Evolutionary conservation across 176 grass and related monocot genomes (phyloP), one percentile per base, ranked within the genome.

Genomic region (Aegilops bicornis): DNA sequence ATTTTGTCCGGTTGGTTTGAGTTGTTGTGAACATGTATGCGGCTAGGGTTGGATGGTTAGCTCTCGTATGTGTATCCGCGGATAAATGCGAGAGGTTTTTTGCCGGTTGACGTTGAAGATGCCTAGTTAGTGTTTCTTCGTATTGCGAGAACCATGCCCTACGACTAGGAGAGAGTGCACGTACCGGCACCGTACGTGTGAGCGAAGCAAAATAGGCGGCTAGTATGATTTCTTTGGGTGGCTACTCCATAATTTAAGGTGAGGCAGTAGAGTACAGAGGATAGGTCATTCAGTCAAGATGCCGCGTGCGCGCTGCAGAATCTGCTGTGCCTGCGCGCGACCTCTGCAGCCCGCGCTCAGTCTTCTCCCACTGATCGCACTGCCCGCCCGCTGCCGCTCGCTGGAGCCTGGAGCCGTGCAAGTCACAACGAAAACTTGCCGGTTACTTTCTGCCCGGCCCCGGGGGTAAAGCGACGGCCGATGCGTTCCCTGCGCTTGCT

Each of bases 281-380:
- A 84, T 70, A 14, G 69, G 85, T 86, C 40, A 86, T 76, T 88
- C 83, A 89, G 85, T 90, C 94, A 93, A 92, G 86, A 82, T 82
- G 86, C 85, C 87, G 88, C 82, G 91, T 87, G 89, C 47, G 82
- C 79, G 79, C 76, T 92, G 90, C 92, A 83, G 94, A 90, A 92
- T 97, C 92, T 92, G 62, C 90, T 76, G 82, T 86, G 72, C 25
- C 25, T 14, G 32, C 6, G 68, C 67, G 32, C 20, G 33, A 23
- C 11, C 48, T 6, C 48, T 54, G 16, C 25, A 4, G 29, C 7
- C 19, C 50, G 50, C 27, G 25, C 29, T 40, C 76, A 31, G 59
- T 16, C 82, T 40, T 16, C 78, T 35, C 25, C 52, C 32, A 79
- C 56, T 60, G 31, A 35, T 65, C 63, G 62, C 50, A 33, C 76